phyloP scores from a whole-genome alignment of 2,329 filamentous ascomycete species.

The Colletotrichum sp. region DNA sequence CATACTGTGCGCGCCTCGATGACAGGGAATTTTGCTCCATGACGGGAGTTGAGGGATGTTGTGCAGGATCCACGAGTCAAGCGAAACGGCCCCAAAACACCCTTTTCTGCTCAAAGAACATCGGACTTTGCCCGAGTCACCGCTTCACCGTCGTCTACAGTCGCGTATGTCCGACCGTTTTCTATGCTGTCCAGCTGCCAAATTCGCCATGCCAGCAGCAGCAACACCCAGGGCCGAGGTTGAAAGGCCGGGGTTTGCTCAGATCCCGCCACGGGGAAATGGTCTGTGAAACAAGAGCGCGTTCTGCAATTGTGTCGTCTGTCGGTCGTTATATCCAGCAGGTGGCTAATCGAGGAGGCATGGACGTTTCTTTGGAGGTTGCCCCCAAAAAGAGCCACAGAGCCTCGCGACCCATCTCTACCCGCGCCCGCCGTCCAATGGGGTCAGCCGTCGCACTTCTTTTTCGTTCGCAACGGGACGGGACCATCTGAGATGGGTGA shows the following conservation, averaged over 20 bases:
- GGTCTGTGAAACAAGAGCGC: background rate
- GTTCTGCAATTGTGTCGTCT: background rate
- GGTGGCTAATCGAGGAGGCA: background rate
- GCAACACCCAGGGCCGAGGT: background rate
- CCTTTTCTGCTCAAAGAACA: background rate
- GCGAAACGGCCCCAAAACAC: slow-evolving; percentile 27
- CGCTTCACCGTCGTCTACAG: background rate
- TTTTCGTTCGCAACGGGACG: slow-evolving; percentile 5
- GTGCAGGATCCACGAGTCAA: slow-evolving; percentile 42
- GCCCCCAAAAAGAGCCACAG: slow-evolving; percentile 6
- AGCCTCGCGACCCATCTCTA: slow-evolving; percentile 21
- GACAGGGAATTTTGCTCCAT: background rate
- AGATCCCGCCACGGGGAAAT: background rate
- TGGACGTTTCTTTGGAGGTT: slow-evolving; percentile 8
- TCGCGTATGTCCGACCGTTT: slow-evolving; percentile 3
- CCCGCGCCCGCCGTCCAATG: slow-evolving; percentile 14
- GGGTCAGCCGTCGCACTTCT: background rate
- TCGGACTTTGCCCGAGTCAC: slow-evolving; percentile 21
- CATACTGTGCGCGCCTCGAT: background rate
- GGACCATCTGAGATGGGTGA: slow-evolving; percentile 19
- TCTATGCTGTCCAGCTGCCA: background rate
- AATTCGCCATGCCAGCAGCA: background rate
- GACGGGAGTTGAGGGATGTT: slow-evolving; percentile 28
- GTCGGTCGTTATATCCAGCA: background rate
- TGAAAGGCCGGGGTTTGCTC: background rate